These are phyloP conservation scores for Coccomyxa subellipsoidea DNA, from an alignment of 163 green algal species.

Conservation along the genomic window DNA sequence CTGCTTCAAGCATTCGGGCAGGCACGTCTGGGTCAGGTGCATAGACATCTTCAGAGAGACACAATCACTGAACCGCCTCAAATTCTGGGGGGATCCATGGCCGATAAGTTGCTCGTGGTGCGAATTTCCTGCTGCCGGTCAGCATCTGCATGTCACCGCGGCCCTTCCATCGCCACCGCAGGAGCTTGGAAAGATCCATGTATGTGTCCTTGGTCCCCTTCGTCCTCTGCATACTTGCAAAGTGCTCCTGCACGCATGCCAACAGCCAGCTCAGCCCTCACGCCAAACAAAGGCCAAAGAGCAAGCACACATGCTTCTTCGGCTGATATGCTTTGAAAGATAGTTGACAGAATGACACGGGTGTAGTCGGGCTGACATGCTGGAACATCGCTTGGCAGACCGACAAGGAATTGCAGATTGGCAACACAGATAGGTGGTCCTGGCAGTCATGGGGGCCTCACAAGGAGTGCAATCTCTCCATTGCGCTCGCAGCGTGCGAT, in stretches of 20 bases:
- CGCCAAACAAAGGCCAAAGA: too few relatives aligned
- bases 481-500: constrained; percentile 5
- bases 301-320: too few relatives aligned
- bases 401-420: too few relatives aligned
- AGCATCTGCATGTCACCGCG: not conserved
- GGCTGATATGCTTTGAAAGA: too few relatives aligned
- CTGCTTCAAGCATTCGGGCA: too few relatives aligned
- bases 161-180: not conserved
- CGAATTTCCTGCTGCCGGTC: not conserved
- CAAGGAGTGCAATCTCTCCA: not conserved
- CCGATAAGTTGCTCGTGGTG: not conserved
- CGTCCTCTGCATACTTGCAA: not conserved
- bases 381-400: too few relatives aligned
- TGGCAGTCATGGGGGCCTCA: not conserved
- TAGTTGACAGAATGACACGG: too few relatives aligned
- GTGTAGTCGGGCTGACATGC: too few relatives aligned
- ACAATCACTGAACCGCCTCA: not conserved
- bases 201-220: not conserved
- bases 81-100: not conserved
- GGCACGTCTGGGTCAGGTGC: too few relatives aligned
- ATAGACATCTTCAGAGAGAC: too few relatives aligned
- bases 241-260: not conserved
- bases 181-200: not conserved
- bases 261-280: too few relatives aligned
- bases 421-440: too few relatives aligned